Conservation (phyloP, 768 basidiomycete genomes). For the Xerocomellus dryophilus region DNA sequence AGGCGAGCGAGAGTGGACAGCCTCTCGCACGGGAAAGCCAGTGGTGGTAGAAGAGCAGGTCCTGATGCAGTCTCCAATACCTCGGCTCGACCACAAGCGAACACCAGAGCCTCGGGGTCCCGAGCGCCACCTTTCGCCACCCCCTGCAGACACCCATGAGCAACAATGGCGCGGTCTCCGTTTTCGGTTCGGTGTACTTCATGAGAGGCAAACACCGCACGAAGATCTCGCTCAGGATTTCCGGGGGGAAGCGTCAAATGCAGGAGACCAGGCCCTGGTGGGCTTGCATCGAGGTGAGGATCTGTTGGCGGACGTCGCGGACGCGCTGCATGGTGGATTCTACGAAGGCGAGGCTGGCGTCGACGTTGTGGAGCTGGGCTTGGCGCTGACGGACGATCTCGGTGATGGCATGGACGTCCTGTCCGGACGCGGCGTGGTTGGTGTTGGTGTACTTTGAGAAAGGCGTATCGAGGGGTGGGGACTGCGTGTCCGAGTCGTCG, state of each 20-base stretch:
- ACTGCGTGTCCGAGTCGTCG: too few species aligned
- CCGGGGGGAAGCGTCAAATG: conserved; percentile 41
- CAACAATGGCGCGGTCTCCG: conserved; percentile 33
- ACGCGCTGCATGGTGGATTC: conserved; percentile 15
- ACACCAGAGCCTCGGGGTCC: conserved; percentile 46
- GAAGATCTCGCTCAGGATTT: conserved; percentile 49
- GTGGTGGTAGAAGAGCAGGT: conserved; percentile 10
- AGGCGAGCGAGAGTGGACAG: conserved; percentile 22
- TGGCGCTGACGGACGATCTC: conserved; percentile 15
- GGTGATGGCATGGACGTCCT: conserved; percentile 10
- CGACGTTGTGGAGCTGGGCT: conserved; percentile 14
- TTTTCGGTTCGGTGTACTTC: conserved; percentile 23
- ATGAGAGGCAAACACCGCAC: conserved; percentile 31
- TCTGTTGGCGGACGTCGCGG: neutral
- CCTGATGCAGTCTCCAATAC: conserved; percentile 4
- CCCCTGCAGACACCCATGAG: conserved; percentile 39
- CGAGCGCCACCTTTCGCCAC: conserved; percentile 41
- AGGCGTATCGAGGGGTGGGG: too few species aligned
- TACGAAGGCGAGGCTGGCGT: conserved; percentile 11
- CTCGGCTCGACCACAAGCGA: conserved; percentile 31
- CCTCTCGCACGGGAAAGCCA: conserved; percentile 21
- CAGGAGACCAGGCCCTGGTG: conserved; percentile 21
- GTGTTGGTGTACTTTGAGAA: neutral
- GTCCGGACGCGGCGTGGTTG: conserved; percentile 2
- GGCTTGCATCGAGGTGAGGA: conserved; percentile 14